Base-by-base conservation (phyloP, 1,139 yeast genomes). In the Barnettozyma hawaiiensis region DNA sequence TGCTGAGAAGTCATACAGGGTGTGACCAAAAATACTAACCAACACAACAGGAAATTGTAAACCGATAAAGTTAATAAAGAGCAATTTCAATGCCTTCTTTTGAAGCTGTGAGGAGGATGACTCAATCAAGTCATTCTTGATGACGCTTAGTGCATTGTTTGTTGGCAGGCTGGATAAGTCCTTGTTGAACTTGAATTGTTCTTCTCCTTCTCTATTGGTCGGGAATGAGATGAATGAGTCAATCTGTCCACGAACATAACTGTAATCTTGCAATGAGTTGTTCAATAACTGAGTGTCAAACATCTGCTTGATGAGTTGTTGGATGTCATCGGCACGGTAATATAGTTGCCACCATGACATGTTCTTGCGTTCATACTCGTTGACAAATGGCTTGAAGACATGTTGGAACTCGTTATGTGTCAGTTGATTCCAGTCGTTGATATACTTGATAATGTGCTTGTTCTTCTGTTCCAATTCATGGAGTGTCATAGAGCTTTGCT, bases 21-120 rank as follows among this genome's bases (percentile, higher is more conserved):
- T 35, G 22, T 44, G 50, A 9, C 65, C 65, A 6, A 53, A 44
- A 7, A 52, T 49, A 2, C 63, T 45, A 7, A 58, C 33, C 3
- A 58, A 22, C 1, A 56, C 37, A 24, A 61, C 39, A 1, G 66
- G 66, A n/a, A 61, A 36, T 39, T 63, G 66, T 5, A 61, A 41
- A 20, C 56, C 58, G 12, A 61, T 44, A 24, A 59, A 55, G 29
- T 60, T 61, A 9, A 49, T 41, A 37, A 55, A 51, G 11, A 63
- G 43, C 3, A 48, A 31, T 35, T 51, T 58, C 20, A 54, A 53
- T 5, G 55, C 58, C 16, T 47, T 45, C n/a, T 47, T 53, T 39
- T 60, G 62, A 27, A 61, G 41, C 1, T 36, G 31, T 0, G 53
- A 46, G 10, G 60, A 43, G 14, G 52, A 53, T 3, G 51, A 46